A percentile compares a stretch with the other conserved stretches of the same genome.
phyloP scores from a whole-genome alignment of 176 grass and related monocot genomes.

The Lolium rigidum region DNA sequence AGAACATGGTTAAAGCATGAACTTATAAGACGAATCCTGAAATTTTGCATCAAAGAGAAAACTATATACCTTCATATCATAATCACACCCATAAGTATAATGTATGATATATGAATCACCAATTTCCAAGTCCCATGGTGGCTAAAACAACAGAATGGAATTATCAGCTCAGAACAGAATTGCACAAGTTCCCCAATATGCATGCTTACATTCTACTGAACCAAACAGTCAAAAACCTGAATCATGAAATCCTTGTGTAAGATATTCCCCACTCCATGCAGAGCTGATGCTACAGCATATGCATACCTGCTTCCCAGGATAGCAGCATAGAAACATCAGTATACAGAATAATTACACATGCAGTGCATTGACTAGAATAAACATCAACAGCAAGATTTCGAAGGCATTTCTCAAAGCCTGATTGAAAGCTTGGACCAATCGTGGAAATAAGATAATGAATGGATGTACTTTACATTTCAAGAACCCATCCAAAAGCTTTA shows the following conservation, averaged over 20 bases:
- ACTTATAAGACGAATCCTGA: slow-evolving; percentile 2
- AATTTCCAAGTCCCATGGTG: slow-evolving; percentile 90
- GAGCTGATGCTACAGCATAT: slow-evolving; percentile 90
- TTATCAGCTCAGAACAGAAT: slow-evolving; percentile 34
- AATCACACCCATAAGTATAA: slow-evolving; percentile 97
- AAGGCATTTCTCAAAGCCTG: neutral
- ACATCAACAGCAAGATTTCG: neutral
- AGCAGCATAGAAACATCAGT: neutral
- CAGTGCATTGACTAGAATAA: slow-evolving; percentile 14
- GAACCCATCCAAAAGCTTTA: slow-evolving; percentile 95
- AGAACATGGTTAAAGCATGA: slow-evolving; percentile 25
- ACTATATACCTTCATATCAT: slow-evolving; percentile 71
- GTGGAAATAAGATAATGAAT: slow-evolving; percentile 23
- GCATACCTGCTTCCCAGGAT: slow-evolving; percentile 70
- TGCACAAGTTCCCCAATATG: slow-evolving; percentile 26
- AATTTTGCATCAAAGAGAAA: slow-evolving; percentile 21
- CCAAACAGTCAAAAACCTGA: slow-evolving; percentile 59
- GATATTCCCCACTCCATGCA: slow-evolving; percentile 85
- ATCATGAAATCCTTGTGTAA: slow-evolving; percentile 95
- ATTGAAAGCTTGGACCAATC: slow-evolving; percentile 13
- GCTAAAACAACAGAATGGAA: slow-evolving; percentile 59
- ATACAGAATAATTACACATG: neutral
- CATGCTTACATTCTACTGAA: slow-evolving; percentile 13
- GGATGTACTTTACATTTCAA: slow-evolving; percentile 78
- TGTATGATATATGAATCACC: slow-evolving; percentile 93